Evolutionary conservation across 495 filamentous ascomycete species (phyloP).

Genomic region (Penicillium flavigenum): DNA sequence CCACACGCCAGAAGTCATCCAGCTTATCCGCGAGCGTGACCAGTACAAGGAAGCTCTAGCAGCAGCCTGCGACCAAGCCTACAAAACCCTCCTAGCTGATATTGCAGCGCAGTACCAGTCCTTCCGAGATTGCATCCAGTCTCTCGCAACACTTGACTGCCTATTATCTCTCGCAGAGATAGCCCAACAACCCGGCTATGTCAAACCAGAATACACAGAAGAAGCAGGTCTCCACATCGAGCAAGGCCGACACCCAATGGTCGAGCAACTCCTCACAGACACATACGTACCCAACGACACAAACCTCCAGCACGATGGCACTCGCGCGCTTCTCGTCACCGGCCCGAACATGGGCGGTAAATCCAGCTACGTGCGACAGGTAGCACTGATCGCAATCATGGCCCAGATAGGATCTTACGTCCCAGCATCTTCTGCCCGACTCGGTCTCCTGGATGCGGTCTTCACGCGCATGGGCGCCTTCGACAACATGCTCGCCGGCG

Average conservation of each 20-base stretch:
- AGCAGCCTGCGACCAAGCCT: conserved; percentile 90
- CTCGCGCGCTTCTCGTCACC: conserved; percentile 82
- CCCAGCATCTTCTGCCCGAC: conserved; percentile 67
- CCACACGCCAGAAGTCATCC: conserved; percentile 87
- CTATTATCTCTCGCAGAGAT: conserved; percentile 82
- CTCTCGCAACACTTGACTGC: conserved; percentile 86
- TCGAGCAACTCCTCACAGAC: conserved; percentile 83
- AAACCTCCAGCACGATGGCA: conserved; percentile 57
- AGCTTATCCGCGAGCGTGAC: conserved; percentile 81
- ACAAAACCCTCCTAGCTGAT: conserved; percentile 61
- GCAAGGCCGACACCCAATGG: conserved; percentile 90
- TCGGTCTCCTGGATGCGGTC: conserved; percentile 87
- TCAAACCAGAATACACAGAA: conserved; percentile 77
- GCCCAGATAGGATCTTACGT: conserved; percentile 95
- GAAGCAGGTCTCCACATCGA: conserved; percentile 68
- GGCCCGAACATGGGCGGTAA: conserved; percentile 99
- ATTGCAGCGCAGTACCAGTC: conserved; percentile 82
- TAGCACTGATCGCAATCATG: conserved; percentile 90
- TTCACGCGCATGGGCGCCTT: conserved; percentile 96
- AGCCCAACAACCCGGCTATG: conserved; percentile 82
- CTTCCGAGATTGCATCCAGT: conserved; percentile 82
- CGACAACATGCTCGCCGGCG: conserved; percentile 94
- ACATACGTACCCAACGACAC: conserved; percentile 93
- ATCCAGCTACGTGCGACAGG: conserved; percentile 87
- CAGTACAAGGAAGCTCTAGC: conserved; percentile 93